phyloP scores from a whole-genome alignment of 306 rosid genomes.

The Rosa lucieae region DNA sequence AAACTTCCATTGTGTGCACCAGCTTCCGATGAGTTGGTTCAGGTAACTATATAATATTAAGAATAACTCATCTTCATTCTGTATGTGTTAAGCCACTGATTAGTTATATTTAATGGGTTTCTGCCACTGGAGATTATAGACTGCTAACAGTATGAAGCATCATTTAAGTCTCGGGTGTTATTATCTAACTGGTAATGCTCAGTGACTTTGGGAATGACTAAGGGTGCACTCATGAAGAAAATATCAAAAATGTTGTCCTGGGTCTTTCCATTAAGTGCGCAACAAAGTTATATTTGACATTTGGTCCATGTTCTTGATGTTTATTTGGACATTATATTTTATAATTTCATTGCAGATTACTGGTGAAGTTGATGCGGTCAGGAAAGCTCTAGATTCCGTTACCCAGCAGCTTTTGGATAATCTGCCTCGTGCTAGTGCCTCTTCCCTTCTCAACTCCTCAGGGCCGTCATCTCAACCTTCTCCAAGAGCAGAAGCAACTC shows the following conservation, averaged over 20 bases:
- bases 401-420: conserved; percentile 71
- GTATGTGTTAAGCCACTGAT: background rate
- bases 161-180: background rate
- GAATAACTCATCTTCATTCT: background rate
- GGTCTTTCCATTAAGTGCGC: background rate
- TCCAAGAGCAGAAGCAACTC: conserved; percentile 34
- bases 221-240: background rate
- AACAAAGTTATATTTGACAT: background rate
- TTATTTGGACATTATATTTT: conserved; percentile 18
- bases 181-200: background rate
- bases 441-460: conserved; percentile 31
- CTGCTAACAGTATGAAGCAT: background rate
- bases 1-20: conserved; percentile 77
- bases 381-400: conserved; percentile 79
- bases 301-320: background rate
- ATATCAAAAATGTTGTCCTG: background rate
- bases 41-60: conserved; percentile 48
- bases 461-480: conserved; percentile 54
- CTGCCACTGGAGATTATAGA: background rate
- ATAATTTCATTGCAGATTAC: conserved; percentile 55
- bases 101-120: background rate
- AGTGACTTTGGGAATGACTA: background rate
- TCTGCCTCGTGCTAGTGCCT: conserved; percentile 56
- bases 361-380: conserved; percentile 71
- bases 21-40: conserved; percentile 70